phyloP scores from a whole-genome alignment of 495 filamentous ascomycete species.

The Penicillium cosmopolitanum region DNA sequence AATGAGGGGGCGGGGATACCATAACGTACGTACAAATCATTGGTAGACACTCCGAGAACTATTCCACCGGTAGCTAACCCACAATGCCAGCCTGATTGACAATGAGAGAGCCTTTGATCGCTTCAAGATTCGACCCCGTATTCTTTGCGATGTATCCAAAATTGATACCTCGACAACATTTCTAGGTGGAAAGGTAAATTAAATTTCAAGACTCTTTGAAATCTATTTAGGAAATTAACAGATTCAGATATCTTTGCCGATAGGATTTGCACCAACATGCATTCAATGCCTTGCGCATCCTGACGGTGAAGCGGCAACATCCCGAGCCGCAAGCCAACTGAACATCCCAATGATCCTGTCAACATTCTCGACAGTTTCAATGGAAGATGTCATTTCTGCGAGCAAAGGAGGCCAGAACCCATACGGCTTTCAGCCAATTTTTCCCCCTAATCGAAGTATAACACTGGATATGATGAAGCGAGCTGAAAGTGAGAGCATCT shows the following conservation, averaged over 20 bases:
- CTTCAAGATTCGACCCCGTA: conserved; percentile 57
- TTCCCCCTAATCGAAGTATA: conserved; percentile 83
- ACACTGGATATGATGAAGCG: conserved; percentile 83
- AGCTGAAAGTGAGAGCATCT: conserved; percentile 60
- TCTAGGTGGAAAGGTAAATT: conserved; percentile 47
- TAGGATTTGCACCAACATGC: conserved; percentile 85
- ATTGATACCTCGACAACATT: conserved; percentile 52
- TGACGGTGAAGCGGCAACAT: conserved; percentile 83
- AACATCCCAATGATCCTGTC: conserved; percentile 62
- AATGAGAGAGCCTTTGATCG: conserved; percentile 53
- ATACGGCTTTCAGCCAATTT: conserved; percentile 75
- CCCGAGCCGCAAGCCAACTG: conserved; percentile 73
- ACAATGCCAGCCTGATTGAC: too few relatives aligned
- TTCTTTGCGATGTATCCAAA: conserved; percentile 53
- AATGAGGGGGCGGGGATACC: too few relatives aligned
- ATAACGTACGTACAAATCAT: too few relatives aligned
- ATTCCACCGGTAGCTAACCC: too few relatives aligned
- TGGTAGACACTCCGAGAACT: too few relatives aligned
- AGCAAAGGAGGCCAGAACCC: conserved; percentile 43
- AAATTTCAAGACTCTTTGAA: too few relatives aligned
- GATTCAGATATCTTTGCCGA: conserved; percentile 74
- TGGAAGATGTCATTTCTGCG: conserved; percentile 54
- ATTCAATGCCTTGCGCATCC: conserved; percentile 82
- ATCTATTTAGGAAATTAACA: too few relatives aligned
- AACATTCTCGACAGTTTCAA: conserved; percentile 50